phyloP scores from a whole-genome alignment of 805 yeast genomes.

The Wickerhamiella alocasiicola region DNA sequence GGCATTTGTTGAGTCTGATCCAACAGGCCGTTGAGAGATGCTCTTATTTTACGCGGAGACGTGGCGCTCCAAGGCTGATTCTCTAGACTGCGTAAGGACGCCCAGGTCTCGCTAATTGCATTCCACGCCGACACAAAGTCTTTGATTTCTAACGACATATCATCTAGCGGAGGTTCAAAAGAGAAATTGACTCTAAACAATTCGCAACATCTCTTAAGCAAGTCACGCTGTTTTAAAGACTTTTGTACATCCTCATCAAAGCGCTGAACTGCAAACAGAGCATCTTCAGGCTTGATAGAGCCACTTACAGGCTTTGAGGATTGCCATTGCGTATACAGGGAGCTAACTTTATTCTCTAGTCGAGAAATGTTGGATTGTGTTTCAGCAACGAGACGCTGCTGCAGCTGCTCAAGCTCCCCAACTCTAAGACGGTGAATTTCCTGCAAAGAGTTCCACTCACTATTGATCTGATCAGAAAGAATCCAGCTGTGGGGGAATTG shows the following conservation, averaged over 20 bases:
- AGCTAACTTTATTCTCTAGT: conserved; percentile 26
- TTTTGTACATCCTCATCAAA: conserved; percentile 21
- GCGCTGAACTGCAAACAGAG: conserved; percentile 20
- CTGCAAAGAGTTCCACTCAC: conserved; percentile 33
- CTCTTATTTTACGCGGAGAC: conserved; percentile 35
- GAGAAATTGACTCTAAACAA: conserved; percentile 28
- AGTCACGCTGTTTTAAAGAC: conserved; percentile 14
- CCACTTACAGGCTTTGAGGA: conserved; percentile 24
- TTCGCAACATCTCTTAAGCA: conserved; percentile 27
- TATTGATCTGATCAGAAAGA: conserved; percentile 49
- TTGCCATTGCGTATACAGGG: conserved; percentile 37
- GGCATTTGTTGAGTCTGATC: conserved; percentile 41
- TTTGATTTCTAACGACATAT: conserved; percentile 36
- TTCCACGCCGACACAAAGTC: conserved; percentile 56
- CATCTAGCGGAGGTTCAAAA: conserved; percentile 20
- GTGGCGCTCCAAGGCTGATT: conserved; percentile 38
- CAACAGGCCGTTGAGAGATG: conserved; percentile 39
- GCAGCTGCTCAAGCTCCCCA: conserved; percentile 26
- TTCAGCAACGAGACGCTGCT: conserved; percentile 1
- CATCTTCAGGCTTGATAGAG: conserved; percentile 21
- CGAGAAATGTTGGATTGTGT: conserved; percentile 29
- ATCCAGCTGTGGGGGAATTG: conserved; percentile 44
- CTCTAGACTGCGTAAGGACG: conserved; percentile 34
- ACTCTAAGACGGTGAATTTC: conserved; percentile 31
- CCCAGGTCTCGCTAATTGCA: conserved; percentile 41